Evolutionary conservation across 2,329 filamentous ascomycete species (phyloP), one percentile per base, ranked within the genome.

Genomic region (Aspergillus fijiensis): DNA sequence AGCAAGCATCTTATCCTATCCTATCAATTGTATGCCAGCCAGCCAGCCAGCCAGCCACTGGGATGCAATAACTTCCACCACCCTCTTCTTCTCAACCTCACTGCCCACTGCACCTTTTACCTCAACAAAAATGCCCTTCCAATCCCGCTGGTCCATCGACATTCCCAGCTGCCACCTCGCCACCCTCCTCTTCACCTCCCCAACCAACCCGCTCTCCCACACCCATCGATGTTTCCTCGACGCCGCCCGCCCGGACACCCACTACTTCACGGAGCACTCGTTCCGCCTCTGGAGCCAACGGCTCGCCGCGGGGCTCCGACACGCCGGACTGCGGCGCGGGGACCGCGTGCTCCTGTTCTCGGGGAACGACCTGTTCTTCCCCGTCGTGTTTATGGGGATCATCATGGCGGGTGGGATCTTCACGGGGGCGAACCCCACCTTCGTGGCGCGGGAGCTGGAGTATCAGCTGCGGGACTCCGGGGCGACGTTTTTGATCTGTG

Each of bases 391-490:
- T 57, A 81, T 92, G 74, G 90, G 90, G 16, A 81, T 89, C 21
- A 80, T 92, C 54, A 92, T 92, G 85, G 89, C 90, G 0, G 89
- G 89, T 4, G 89, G 89, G 1, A 79, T 94, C 57, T 94, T 94
- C 77, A 89, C 87, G 0, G 90, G 89, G 27, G 89, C 89, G 1
- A 92, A 91, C 62, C 89, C 89, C 0, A 82, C 81, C 5, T 92
- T 87, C 66, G 87, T 90, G 0, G 79, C 85, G 0, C 80, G 89
- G 21, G 91, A 95, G 74, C 75, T 96, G 50, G 88, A 87, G 6
- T 89, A 90, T 72, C 91, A 95, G 74, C 79, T 95, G 39, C 81
- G 84, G 52, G 89, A 94, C 72, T 88, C 87, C 58, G 87, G 84
- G 0, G 87, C 90, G 0, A 82, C 75, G 6, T 88, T 89, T 68